A percentile compares a stretch with the other conserved stretches of the same genome.
Evolutionary conservation across 768 basidiomycete species (phyloP).

Genomic region (Trametes cingulata): DNA sequence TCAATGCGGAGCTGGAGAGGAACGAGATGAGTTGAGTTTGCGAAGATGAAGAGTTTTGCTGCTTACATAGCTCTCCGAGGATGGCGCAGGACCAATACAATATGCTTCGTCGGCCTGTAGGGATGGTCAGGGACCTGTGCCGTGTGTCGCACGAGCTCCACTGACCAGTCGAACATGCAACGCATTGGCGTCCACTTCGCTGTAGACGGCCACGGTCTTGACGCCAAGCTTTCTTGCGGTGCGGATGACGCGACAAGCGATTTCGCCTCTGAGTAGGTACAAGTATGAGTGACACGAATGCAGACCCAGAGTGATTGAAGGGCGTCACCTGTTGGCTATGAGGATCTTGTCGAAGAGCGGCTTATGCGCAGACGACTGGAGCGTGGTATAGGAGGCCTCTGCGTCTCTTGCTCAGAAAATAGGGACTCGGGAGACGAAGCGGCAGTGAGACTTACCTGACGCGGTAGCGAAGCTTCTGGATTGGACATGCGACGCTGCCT

Average conservation of each 20-base stretch:
- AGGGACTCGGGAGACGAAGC: no score
- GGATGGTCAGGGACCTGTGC: neutral
- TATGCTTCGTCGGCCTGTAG: slow-evolving; percentile 52
- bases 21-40: neutral
- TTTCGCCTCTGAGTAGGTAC: slow-evolving; percentile 70
- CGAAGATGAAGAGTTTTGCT: neutral
- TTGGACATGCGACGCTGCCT: neutral
- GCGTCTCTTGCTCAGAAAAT: neutral
- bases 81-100: slow-evolving; percentile 90
- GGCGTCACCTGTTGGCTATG: slow-evolving; percentile 80
- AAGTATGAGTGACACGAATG: neutral
- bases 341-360: slow-evolving; percentile 90
- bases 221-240: slow-evolving; percentile 88
- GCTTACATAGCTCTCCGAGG: slow-evolving; percentile 86
- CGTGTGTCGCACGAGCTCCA: neutral
- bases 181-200: slow-evolving; percentile 79
- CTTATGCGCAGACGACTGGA: slow-evolving; percentile 19
- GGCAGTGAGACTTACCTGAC: slow-evolving; percentile 2
- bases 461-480: slow-evolving; percentile 11
- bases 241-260: slow-evolving; percentile 92
- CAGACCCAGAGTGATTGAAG: neutral
- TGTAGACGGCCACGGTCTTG: slow-evolving; percentile 90
- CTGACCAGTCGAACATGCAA: slow-evolving; percentile 80
- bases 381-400: neutral
- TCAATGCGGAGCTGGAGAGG: slow-evolving; percentile 72